These are phyloP conservation scores for Metschnikowia gruessii DNA, from an alignment of 805 yeast species.

Conservation along the genomic window DNA sequence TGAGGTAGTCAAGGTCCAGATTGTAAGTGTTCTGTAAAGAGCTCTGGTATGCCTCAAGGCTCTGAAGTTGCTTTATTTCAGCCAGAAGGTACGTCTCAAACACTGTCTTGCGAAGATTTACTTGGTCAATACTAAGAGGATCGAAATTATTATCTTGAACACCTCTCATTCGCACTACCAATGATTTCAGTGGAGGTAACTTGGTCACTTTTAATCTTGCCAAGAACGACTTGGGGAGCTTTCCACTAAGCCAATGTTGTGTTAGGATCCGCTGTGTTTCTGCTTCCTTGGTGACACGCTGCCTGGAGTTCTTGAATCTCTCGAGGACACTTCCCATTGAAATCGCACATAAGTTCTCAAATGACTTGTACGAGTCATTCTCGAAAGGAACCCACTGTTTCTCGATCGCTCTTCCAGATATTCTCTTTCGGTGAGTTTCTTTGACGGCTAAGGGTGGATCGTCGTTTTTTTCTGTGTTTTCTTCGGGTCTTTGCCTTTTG, in stretches of 20 bases:
- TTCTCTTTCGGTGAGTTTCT: constrained; percentile 10
- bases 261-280: constrained; percentile 19
- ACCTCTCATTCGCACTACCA: constrained; percentile 16
- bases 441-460: constrained; percentile 3
- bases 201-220: constrained; percentile 19
- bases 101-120: constrained; percentile 12
- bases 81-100: constrained; percentile 39
- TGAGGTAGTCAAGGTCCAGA: constrained; percentile 34
- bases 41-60: constrained; percentile 27
- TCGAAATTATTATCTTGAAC: constrained; percentile 9
- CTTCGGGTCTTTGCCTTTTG: constrained; percentile 2
- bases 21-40: constrained; percentile 24
- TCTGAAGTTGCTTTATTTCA: constrained; percentile 36
- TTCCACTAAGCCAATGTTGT: constrained; percentile 17
- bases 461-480: neutral
- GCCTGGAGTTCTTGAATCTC: constrained; percentile 10
- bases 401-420: constrained; percentile 16
- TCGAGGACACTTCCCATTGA: constrained; percentile 15
- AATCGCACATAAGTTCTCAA: constrained; percentile 12
- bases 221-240: constrained; percentile 15
- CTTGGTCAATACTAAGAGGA: constrained; percentile 17
- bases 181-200: constrained; percentile 18
- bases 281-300: constrained; percentile 9
- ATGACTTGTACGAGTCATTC: constrained; percentile 9
- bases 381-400: constrained; percentile 19